Evolutionary conservation across 257 asterid genomes (phyloP).

Genomic region (Salvia miltiorrhiza): DNA sequence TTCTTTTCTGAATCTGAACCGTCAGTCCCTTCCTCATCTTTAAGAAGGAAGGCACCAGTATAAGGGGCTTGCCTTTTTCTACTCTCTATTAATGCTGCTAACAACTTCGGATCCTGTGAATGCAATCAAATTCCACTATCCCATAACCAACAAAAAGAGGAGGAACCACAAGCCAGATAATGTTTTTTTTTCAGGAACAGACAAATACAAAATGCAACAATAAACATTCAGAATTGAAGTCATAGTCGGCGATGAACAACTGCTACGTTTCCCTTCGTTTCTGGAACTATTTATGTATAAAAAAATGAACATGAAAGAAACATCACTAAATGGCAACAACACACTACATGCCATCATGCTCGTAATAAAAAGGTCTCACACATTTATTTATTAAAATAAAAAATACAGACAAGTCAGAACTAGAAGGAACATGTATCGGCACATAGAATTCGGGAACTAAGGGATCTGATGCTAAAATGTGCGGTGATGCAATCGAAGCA

Average conservation of each 20-base stretch:
- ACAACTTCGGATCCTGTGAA: constrained; percentile 87
- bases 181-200: neutral
- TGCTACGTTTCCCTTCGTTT: neutral
- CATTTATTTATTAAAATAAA: too few relatives aligned
- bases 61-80: constrained; percentile 95
- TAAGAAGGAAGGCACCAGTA: constrained; percentile 95
- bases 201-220: constrained; percentile 16
- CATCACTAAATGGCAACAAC: neutral
- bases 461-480: constrained; percentile 8
- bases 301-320: neutral
- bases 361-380: neutral
- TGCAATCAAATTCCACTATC: constrained; percentile 19
- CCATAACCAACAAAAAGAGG: neutral
- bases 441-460: constrained; percentile 69
- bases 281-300: neutral
- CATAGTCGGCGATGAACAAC: neutral
- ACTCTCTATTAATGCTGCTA: constrained; percentile 88
- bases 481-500: neutral
- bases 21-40: constrained; percentile 77
- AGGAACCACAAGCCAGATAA: neutral
- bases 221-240: neutral
- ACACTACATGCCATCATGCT: neutral
- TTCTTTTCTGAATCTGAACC: constrained; percentile 73
- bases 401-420: too few relatives aligned
- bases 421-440: constrained; percentile 32